Percentiles rank a stretch among this genome's conserved stretches.
phyloP scores from a whole-genome alignment of 495 filamentous ascomycete species.

The Pseudoneurospora amorphoporcata region DNA sequence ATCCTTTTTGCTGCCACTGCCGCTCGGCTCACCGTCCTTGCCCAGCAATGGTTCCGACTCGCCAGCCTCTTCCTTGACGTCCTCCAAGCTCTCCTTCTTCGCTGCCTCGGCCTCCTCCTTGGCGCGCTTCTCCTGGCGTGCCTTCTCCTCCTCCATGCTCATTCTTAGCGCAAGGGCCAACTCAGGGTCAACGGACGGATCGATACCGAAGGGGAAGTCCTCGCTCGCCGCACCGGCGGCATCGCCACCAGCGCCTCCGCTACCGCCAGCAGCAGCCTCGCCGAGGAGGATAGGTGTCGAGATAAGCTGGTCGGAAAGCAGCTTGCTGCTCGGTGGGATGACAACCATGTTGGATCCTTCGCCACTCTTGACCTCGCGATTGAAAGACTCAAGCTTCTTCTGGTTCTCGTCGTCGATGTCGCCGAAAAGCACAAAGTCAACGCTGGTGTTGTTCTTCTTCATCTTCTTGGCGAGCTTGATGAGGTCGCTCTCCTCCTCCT shows the following conservation, averaged over 20 bases:
- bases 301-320: slow-evolving; percentile 86
- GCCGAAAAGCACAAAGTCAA: slow-evolving; percentile 91
- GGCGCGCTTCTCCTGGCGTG: slow-evolving; percentile 74
- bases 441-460: slow-evolving; percentile 89
- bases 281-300: slow-evolving; percentile 81
- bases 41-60: slow-evolving; percentile 54
- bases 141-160: slow-evolving; percentile 95
- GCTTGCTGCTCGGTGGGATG: slow-evolving; percentile 79
- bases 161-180: slow-evolving; percentile 90
- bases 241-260: slow-evolving; percentile 43
- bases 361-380: slow-evolving; percentile 71
- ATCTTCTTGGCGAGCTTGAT: slow-evolving; percentile 91
- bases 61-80: slow-evolving; percentile 75
- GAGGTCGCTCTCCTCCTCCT: slow-evolving; percentile 77
- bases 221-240: slow-evolving; percentile 46
- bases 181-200: slow-evolving; percentile 79
- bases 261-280: slow-evolving; percentile 46
- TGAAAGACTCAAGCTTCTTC: slow-evolving; percentile 80
- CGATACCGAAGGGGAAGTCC: slow-evolving; percentile 56
- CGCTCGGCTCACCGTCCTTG: slow-evolving; percentile 57
- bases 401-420: slow-evolving; percentile 84
- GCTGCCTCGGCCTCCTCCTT: slow-evolving; percentile 61
- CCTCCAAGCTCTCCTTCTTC: slow-evolving; percentile 68
- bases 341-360: slow-evolving; percentile 87
- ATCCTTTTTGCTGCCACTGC: slow-evolving; percentile 30